Percentiles rank a stretch among this genome's conserved stretches.
phyloP scores from a whole-genome alignment of 768 basidiomycete species.

The Lactifluus volemus region DNA sequence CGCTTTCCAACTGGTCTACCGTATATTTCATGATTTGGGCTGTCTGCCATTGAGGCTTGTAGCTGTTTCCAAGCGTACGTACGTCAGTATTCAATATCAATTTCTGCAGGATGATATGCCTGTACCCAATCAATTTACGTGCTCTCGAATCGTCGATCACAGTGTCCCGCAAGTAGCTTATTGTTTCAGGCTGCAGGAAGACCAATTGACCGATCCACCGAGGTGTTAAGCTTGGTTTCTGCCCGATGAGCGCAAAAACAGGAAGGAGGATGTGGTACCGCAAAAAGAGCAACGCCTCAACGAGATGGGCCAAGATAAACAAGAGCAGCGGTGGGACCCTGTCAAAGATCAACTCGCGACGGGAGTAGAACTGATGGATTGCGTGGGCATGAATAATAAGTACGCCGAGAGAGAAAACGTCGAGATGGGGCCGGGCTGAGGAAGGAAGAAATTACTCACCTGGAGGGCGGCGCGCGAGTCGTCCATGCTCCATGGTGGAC shows the following conservation, averaged over 20 bases:
- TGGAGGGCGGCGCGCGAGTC: conserved; percentile 27
- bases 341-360: conserved; percentile 21
- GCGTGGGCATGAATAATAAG: not conserved
- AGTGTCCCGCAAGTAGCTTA: conserved; percentile 27
- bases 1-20: conserved; percentile 29
- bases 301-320: conserved; percentile 26
- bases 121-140: conserved; percentile 26
- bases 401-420: too few relatives aligned
- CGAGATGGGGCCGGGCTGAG: too few relatives aligned
- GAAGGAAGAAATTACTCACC: conserved; percentile 15
- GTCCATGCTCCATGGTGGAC: conserved; percentile 26
- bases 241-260: conserved; percentile 17
- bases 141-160: conserved; percentile 31
- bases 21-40: conserved; percentile 28
- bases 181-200: conserved; percentile 28
- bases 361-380: not conserved
- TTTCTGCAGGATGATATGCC: not conserved
- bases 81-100: not conserved
- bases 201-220: conserved; percentile 27
- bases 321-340: conserved; percentile 26
- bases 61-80: conserved; percentile 7
- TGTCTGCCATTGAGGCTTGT: conserved; percentile 27
- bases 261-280: conserved; percentile 27
- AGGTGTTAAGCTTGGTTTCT: conserved; percentile 23
- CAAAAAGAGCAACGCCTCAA: conserved; percentile 26